Evolutionary conservation across 495 filamentous ascomycete genomes (phyloP).

Genomic region (Parmelia sp.): DNA sequence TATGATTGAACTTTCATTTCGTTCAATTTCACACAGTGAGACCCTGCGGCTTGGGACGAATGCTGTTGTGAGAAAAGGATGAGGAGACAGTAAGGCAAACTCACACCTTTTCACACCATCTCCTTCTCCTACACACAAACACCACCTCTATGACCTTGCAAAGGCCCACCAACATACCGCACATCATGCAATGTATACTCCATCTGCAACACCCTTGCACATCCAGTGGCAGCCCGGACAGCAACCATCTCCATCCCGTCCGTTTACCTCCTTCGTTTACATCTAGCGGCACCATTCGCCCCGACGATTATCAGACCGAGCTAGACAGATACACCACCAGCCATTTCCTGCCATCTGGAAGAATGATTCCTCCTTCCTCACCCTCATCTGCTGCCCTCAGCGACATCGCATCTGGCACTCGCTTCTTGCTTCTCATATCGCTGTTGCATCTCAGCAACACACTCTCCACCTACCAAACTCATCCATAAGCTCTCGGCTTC

Average conservation of each 20-base stretch:
- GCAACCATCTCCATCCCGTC: not conserved
- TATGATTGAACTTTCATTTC: not conserved
- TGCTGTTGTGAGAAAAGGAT: not conserved
- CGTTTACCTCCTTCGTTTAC: not conserved
- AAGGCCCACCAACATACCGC: not conserved
- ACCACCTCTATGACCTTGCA: too few relatives aligned
- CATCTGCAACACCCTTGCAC: not conserved
- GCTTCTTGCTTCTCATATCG: not conserved
- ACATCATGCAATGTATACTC: not conserved
- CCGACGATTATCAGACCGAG: not conserved
- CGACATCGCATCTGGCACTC: not conserved
- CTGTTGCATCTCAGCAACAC: not conserved
- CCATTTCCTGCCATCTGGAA: not conserved
- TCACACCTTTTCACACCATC: not conserved
- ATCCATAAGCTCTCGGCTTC: not conserved
- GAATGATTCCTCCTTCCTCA: not conserved
- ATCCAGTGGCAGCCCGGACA: not conserved
- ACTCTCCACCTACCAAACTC: not conserved
- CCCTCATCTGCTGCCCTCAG: not conserved
- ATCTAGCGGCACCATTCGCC: not conserved
- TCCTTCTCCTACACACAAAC: not conserved
- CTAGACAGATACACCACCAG: conserved; percentile 4
- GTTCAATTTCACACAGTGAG: not conserved
- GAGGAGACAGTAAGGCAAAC: not conserved
- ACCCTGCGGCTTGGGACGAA: not conserved